These are phyloP conservation scores for Posidonia oceanica DNA, from an alignment of 116 monocot species.

Conservation along the genomic window DNA sequence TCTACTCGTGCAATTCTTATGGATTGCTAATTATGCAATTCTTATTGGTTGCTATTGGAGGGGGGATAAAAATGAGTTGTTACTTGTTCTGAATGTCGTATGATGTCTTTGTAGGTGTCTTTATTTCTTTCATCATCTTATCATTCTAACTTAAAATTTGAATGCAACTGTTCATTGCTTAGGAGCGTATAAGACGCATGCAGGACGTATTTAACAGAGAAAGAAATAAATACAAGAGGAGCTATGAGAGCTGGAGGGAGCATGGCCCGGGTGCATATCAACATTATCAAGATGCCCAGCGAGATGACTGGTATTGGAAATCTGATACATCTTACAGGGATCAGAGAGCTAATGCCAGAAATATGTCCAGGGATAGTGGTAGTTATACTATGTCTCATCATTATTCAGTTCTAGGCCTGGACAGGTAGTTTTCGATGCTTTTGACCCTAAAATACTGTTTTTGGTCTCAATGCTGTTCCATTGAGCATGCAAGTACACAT, in stretches of 20 bases:
- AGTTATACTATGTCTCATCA: conserved; percentile 71
- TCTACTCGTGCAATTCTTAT: too few relatives aligned
- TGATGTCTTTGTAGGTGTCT: too few relatives aligned
- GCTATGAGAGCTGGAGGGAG: conserved; percentile 77
- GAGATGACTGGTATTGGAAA: conserved; percentile 96
- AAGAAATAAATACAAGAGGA: conserved; percentile 65
- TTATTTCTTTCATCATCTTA: too few relatives aligned
- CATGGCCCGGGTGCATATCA: conserved; percentile 52
- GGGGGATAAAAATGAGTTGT: too few relatives aligned
- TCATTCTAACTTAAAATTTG: too few relatives aligned
- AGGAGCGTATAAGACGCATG: conserved; percentile 99
- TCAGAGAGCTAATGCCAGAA: conserved; percentile 36
- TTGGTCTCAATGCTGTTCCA: too few relatives aligned
- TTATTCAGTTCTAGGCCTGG: conserved; percentile 83
- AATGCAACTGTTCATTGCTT: not conserved
- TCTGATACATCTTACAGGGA: conserved; percentile 56
- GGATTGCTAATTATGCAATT: too few relatives aligned
- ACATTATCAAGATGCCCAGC: conserved; percentile 53
- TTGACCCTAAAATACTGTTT: too few relatives aligned
- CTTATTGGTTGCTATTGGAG: too few relatives aligned
- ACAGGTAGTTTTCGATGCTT: conserved; percentile 38
- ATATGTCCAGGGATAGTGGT: conserved; percentile 22
- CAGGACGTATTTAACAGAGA: conserved; percentile 95
- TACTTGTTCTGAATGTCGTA: too few relatives aligned
- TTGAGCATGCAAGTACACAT: too few relatives aligned